These are phyloP conservation scores for Paxillus ammoniavirescens DNA, from an alignment of 768 basidiomycete genomes.

Conservation along the genomic window DNA sequence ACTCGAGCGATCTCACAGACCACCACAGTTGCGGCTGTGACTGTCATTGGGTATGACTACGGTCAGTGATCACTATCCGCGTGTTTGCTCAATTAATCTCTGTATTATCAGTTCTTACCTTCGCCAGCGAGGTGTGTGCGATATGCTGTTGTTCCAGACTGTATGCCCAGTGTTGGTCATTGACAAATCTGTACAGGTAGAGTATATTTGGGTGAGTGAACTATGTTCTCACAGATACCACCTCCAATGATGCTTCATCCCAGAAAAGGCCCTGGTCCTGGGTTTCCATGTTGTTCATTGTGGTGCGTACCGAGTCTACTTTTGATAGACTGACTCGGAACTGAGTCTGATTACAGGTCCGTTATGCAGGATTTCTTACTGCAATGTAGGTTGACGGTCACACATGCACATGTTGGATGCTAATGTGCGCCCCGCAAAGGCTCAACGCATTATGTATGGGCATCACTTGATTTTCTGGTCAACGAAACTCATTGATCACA, in stretches of 20 bases:
- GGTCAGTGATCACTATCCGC: conserved; percentile 1
- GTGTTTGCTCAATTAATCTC: not conserved
- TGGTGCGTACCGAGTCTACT: not conserved
- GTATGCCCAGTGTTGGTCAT: not conserved
- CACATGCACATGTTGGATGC: not conserved
- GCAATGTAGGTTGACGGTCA: conserved; percentile 8
- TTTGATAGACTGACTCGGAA: not conserved
- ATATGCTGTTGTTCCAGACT: not conserved
- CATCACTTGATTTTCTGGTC: not conserved
- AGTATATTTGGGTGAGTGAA: conserved; percentile 18
- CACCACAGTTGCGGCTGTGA: conserved; percentile 7
- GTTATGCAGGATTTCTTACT: conserved; percentile 11
- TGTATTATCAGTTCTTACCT: conserved; percentile 10
- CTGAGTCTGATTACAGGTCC: conserved; percentile 8
- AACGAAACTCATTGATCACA: not conserved
- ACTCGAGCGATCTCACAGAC: not conserved
- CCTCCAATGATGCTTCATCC: not conserved
- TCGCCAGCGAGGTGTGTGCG: conserved; percentile 15
- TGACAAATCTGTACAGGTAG: conserved; percentile 8
- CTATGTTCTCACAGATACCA: not conserved
- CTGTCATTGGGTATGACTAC: conserved; percentile 20
- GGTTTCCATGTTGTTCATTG: not conserved
- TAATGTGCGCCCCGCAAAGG: not conserved
- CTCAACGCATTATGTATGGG: not conserved
- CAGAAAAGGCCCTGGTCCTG: not conserved